Conservation (phyloP, 768 basidiomycete species). For the Rhodotorula sphaerocarpa region DNA sequence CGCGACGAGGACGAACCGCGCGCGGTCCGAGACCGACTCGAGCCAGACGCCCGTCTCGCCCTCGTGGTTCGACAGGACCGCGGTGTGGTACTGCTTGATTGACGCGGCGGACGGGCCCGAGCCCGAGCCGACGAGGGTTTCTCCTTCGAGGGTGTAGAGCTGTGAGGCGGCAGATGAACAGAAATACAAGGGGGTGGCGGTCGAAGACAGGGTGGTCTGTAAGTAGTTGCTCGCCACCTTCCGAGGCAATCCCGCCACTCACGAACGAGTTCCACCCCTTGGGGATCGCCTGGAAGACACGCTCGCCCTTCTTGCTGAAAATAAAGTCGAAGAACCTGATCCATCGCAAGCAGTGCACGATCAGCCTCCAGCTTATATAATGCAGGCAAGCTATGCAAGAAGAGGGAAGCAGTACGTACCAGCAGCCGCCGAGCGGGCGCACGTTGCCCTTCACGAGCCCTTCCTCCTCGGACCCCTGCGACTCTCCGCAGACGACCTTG, state of each 20-base stretch:
- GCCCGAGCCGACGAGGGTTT: constrained; percentile 52
- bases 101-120: constrained; percentile 47
- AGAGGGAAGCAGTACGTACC: constrained; percentile 43
- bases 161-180: background rate
- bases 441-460: constrained; percentile 61
- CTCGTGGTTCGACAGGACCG: constrained; percentile 61
- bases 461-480: constrained; percentile 59
- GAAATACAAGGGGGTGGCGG: no score
- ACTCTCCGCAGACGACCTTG: constrained; percentile 81
- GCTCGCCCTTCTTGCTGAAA: constrained; percentile 54
- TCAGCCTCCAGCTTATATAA: no score
- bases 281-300: constrained; percentile 77
- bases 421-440: constrained; percentile 81
- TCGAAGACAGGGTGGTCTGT: no score
- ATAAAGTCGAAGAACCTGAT: constrained; percentile 61
- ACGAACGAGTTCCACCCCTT: constrained; percentile 86
- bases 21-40: constrained; percentile 51
- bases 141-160: constrained; percentile 58
- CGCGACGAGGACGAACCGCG: constrained; percentile 69
- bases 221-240: no score
- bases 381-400: no score
- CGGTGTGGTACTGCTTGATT: constrained; percentile 62
- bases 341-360: no score
- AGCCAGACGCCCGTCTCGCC: constrained; percentile 64
- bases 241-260: no score